Conservation (phyloP, 345 rosid species). For the Citrus inodora region DNA sequence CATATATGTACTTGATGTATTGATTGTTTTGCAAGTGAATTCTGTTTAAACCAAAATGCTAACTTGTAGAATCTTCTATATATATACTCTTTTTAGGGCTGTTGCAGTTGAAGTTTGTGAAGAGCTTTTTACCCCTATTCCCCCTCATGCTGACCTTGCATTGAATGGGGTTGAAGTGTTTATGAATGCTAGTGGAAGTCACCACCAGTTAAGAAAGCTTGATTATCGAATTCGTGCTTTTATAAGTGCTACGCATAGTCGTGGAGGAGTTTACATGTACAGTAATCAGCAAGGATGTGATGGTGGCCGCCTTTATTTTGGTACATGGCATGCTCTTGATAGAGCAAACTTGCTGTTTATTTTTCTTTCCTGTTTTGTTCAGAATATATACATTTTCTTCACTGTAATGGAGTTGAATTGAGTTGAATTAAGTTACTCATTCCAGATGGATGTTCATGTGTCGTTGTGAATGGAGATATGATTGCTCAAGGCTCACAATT, state of each 20-base stretch:
- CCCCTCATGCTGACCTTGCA: slow-evolving; percentile 97
- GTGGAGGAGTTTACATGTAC: slow-evolving; percentile 96
- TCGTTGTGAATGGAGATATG: slow-evolving; percentile 82
- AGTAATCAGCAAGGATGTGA: slow-evolving; percentile 99
- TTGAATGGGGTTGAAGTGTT: slow-evolving; percentile 93
- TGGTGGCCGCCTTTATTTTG: slow-evolving; percentile 90
- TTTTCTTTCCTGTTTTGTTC: neutral
- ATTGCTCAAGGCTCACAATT: slow-evolving; percentile 94
- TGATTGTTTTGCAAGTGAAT: neutral
- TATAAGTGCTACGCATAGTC: slow-evolving; percentile 73
- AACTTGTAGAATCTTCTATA: neutral
- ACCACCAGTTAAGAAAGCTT: slow-evolving; percentile 83
- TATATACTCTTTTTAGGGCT: slow-evolving; percentile 41
- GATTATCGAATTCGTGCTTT: slow-evolving; percentile 74
- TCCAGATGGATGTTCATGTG: slow-evolving; percentile 83
- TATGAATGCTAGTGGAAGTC: slow-evolving; percentile 98
- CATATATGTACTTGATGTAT: neutral
- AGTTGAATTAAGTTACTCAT: neutral
- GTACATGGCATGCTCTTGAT: slow-evolving; percentile 28
- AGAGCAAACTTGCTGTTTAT: neutral
- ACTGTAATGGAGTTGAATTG: neutral
- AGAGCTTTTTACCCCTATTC: slow-evolving; percentile 77
- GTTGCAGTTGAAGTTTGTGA: slow-evolving; percentile 96
- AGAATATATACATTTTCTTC: neutral
- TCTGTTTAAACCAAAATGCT: neutral